These are phyloP conservation scores for Fusarium nurragi DNA, from an alignment of 2,329 filamentous ascomycete species.

Conservation along the genomic window DNA sequence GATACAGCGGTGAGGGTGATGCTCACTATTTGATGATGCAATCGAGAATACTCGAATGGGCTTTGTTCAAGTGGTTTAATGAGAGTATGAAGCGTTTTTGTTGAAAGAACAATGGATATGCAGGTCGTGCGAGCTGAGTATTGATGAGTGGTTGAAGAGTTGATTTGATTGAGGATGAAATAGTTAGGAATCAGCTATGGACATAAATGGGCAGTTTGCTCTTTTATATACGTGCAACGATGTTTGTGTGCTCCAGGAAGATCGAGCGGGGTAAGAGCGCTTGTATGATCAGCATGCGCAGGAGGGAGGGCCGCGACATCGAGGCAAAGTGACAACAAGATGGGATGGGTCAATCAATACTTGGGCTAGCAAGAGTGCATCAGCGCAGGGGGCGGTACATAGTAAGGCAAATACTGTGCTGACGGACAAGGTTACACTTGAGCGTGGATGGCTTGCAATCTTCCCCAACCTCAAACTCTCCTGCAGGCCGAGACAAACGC, in stretches of 20 bases:
- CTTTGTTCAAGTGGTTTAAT: background rate
- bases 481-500: constrained; percentile 11
- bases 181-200: background rate
- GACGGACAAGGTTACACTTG: constrained; percentile 32
- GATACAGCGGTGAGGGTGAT: background rate
- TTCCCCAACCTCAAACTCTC: constrained; percentile 35
- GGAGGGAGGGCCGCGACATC: constrained; percentile 14
- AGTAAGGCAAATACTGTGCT: constrained; percentile 33
- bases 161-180: constrained; percentile 14
- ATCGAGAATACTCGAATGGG: constrained; percentile 3
- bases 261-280: constrained; percentile 43
- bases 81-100: background rate
- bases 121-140: background rate
- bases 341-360: constrained; percentile 2
- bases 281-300: constrained; percentile 28
- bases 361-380: background rate
- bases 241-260: constrained; percentile 15
- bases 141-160: background rate
- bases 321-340: constrained; percentile 16
- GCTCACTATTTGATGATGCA: constrained; percentile 24
- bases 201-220: constrained; percentile 11
- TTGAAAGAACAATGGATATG: background rate
- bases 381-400: constrained; percentile 20
- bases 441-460: constrained; percentile 30
- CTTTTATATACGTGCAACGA: constrained; percentile 32